Evolutionary conservation across 192 early-diverging fungal species (phyloP), one percentile per base, ranked within the genome.

Genomic region (Backusella mclennaniae): DNA sequence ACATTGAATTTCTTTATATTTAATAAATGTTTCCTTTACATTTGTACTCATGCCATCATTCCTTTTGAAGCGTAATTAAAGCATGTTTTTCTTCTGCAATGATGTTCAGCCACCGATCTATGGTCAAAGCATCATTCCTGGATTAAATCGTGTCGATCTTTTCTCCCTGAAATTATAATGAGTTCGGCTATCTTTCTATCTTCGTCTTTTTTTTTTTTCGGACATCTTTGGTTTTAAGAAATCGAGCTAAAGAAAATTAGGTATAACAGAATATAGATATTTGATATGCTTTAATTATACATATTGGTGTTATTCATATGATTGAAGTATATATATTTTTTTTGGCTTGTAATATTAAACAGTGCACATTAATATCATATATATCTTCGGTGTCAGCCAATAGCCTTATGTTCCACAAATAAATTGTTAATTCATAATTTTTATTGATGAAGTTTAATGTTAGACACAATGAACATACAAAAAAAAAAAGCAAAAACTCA

Each of bases 401-500:
- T 12, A 56, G 19, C 21, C 21, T 9, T 56, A 56, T 56, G 53
- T 56, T 21, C 8, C 53, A 56, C 53, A 56, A 56, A 56, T 56
- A 56, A 21, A 56, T 56, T 56, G 53, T 56, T 56, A 56, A 56
- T 23, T 56, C 53, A 56, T 56, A 56, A 56, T 56, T 56, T 56
- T 56, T 56, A 56, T 56, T 56, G 52, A 56, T 56, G 52, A 56
- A 56, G 52, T 56, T 56, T 56, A 56, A 21, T 56, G 52, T 56
- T 56, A 56, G 52, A 56, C 52, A 56, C 52, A 56, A 23, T 56
- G 52, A 56, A 56, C 52, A 56, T 56, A 56, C n/a, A 21, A 53
- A 38, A 38, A 39, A 23, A n/a, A 56, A 21, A 53, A 53, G n/a
- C 1, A 53, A 53, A 56, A 56, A 56, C 21, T n/a, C 53, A 56